Percentiles rank a stretch among this genome's conserved stretches.
Evolutionary conservation across 352 stramenopile genomes (phyloP).

Genomic region (Pythium angustatum): DNA sequence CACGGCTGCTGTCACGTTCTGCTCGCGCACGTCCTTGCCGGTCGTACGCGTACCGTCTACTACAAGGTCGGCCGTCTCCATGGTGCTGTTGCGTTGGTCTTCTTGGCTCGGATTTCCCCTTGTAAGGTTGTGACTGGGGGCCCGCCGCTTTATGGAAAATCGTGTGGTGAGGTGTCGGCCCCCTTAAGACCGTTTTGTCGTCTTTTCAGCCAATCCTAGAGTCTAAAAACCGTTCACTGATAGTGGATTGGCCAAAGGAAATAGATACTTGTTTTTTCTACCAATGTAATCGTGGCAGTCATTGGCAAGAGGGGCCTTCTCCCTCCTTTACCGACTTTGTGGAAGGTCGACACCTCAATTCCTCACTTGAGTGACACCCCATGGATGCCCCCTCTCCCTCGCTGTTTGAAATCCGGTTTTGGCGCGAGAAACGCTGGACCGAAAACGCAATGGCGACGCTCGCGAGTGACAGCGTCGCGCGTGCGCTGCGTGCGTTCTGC

Average conservation of each 20-base stretch:
- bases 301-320: background rate
- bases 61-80: constrained; percentile 82
- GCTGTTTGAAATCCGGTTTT: constrained; percentile 9
- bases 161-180: constrained; percentile 44
- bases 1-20: constrained; percentile 97
- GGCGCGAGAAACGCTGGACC: constrained; percentile 7
- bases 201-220: constrained; percentile 20
- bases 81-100: constrained; percentile 20
- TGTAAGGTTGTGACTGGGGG: too few species aligned
- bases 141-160: constrained; percentile 42
- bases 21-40: constrained; percentile 92
- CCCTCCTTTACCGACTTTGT: background rate
- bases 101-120: background rate
- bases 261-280: constrained; percentile 28
- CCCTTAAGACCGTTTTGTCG: constrained; percentile 6
- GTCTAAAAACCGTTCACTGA: too few species aligned
- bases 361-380: constrained; percentile 10
- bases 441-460: background rate
- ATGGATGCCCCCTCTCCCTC: background rate
- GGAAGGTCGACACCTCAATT: background rate
- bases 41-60: constrained; percentile 91
- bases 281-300: constrained; percentile 12
- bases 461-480: constrained; percentile 19
- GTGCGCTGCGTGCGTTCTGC: constrained; percentile 24
- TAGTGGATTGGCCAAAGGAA: constrained; percentile 16